Percentiles rank a stretch among this genome's conserved stretches.
Evolutionary conservation across 768 basidiomycete species (phyloP).

Genomic region (Tricholoma flavovirens): DNA sequence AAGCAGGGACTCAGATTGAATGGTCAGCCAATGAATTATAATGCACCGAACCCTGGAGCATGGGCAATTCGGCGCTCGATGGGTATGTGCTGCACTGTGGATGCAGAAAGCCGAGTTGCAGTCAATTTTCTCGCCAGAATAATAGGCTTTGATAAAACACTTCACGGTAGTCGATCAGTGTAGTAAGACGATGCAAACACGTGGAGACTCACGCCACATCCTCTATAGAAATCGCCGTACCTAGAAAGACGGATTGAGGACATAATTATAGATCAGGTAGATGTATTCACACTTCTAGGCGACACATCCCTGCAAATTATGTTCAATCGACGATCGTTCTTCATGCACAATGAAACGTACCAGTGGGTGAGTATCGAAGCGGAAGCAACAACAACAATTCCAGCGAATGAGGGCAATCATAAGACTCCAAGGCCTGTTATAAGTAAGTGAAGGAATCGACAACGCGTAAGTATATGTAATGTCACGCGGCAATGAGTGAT

Average conservation of each 20-base stretch:
- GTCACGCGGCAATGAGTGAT: constrained; percentile 30
- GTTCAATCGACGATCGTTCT: constrained; percentile 3
- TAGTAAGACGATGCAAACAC: constrained; percentile 1
- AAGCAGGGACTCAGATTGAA: not conserved
- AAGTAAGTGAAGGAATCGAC: constrained; percentile 16
- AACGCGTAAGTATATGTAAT: constrained; percentile 13
- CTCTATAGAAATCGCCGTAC: constrained; percentile 38
- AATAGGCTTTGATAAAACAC: constrained; percentile 63
- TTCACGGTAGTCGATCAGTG: constrained; percentile 19
- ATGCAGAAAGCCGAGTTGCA: constrained; percentile 47
- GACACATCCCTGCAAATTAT: constrained; percentile 39
- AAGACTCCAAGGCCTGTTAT: constrained; percentile 14
- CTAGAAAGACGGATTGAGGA: constrained; percentile 17
- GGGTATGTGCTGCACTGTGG: constrained; percentile 52
- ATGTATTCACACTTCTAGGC: constrained; percentile 46
- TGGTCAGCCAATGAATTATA: not conserved
- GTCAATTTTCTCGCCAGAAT: constrained; percentile 54
- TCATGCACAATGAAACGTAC: constrained; percentile 1
- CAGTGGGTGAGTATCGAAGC: not conserved
- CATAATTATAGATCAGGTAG: constrained; percentile 8
- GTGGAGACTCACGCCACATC: constrained; percentile 31
- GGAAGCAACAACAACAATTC: constrained; percentile 9
- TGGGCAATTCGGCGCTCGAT: constrained; percentile 53
- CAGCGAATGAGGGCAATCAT: constrained; percentile 15
- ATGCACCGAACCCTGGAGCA: constrained; percentile 36